These are phyloP conservation scores for Suillus spraguei DNA, from an alignment of 768 basidiomycete genomes.

Conservation along the genomic window DNA sequence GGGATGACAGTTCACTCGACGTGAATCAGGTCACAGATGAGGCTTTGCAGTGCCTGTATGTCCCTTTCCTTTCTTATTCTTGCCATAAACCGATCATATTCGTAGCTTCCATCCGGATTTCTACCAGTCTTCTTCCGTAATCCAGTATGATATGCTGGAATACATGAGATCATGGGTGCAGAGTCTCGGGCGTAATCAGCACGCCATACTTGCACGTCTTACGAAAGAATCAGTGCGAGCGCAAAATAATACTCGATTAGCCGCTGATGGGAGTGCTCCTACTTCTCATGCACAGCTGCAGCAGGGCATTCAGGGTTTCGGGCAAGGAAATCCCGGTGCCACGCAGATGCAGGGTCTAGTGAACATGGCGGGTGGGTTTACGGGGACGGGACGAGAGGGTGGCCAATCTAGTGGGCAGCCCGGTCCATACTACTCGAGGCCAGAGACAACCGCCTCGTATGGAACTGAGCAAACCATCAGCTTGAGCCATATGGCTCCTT, in stretches of 20 bases:
- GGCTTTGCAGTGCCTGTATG: constrained; percentile 66
- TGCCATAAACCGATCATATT: neutral
- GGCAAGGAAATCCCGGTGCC: constrained; percentile 49
- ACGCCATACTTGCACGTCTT: constrained; percentile 56
- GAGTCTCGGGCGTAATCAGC: constrained; percentile 48
- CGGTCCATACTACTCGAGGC: constrained; percentile 30
- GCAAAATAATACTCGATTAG: constrained; percentile 68
- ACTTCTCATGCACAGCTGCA: constrained; percentile 54
- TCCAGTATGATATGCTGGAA: constrained; percentile 79
- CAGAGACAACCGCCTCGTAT: neutral
- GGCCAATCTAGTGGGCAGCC: constrained; percentile 28
- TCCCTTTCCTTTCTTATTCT: neutral
- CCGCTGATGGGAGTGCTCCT: constrained; percentile 52
- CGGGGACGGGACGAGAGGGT: constrained; percentile 13
- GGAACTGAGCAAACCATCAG: neutral
- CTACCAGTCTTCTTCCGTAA: constrained; percentile 58
- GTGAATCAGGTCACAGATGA: constrained; percentile 61
- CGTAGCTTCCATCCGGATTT: constrained; percentile 85
- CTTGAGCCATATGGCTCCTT: constrained; percentile 16
- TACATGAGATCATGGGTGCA: constrained; percentile 66
- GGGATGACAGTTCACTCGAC: constrained; percentile 73
- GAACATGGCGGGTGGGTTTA: constrained; percentile 25
- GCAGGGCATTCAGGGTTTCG: constrained; percentile 47
- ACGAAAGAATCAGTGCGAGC: constrained; percentile 67
- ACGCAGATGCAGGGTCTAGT: constrained; percentile 44